These are phyloP conservation scores for Phytopythium aichiense DNA, from an alignment of 352 stramenopile species.

Conservation along the genomic window DNA sequence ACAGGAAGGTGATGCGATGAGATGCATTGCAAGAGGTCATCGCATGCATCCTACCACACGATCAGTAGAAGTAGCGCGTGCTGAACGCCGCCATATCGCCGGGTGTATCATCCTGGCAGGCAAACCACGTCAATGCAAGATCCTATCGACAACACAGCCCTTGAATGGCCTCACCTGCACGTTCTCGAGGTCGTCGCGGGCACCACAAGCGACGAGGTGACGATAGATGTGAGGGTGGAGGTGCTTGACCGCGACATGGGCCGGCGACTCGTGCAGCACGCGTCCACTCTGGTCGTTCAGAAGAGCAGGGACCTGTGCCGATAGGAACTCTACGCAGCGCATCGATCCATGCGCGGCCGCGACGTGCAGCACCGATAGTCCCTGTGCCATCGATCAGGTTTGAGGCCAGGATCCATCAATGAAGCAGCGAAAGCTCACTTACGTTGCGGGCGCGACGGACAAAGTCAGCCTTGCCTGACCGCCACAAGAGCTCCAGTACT, in stretches of 20 bases:
- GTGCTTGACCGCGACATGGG: conserved; percentile 54
- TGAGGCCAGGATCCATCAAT: no score
- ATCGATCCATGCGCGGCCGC: conserved; percentile 39
- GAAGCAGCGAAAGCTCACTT: background rate
- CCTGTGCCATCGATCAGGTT: conserved; percentile 15
- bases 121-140: background rate
- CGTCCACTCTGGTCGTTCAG: conserved; percentile 30
- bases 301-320: conserved; percentile 26
- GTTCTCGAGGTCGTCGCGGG: conserved; percentile 53
- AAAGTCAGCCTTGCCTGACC: conserved; percentile 42
- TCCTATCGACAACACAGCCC: background rate
- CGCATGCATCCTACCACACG: background rate
- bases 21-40: background rate
- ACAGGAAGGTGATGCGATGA: background rate
- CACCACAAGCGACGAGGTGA: conserved; percentile 25
- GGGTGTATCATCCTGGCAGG: conserved; percentile 29
- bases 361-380: conserved; percentile 54
- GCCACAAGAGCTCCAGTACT: conserved; percentile 37
- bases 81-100: conserved; percentile 10
- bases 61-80: conserved; percentile 6
- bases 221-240: conserved; percentile 41
- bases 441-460: conserved; percentile 44
- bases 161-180: conserved; percentile 28
- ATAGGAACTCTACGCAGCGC: conserved; percentile 46
- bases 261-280: conserved; percentile 47